Percentiles rank a stretch among this genome's conserved stretches.
Conservation (phyloP, 73 alveolate species). For the Tetrahymena malaccensis region DNA sequence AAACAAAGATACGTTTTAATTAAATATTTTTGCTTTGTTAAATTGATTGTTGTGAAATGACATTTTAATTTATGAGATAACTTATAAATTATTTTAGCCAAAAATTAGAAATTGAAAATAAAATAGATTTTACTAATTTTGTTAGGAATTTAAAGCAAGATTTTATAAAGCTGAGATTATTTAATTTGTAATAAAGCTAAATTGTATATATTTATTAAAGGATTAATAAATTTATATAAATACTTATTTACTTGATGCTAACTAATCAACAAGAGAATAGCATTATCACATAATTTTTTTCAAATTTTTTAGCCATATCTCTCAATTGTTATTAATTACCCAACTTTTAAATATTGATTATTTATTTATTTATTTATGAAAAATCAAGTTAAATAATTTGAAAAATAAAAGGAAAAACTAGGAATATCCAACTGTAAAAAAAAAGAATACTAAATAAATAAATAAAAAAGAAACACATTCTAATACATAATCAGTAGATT, state of each 20-base stretch:
- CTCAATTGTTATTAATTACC: neutral
- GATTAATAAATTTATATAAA: too few relatives aligned
- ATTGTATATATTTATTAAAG: too few relatives aligned
- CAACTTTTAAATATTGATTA: neutral
- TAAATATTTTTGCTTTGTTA: too few relatives aligned
- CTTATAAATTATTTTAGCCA: too few relatives aligned
- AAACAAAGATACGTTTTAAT: too few relatives aligned
- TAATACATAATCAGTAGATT: neutral
- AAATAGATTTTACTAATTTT: too few relatives aligned
- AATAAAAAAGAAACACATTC: neutral
- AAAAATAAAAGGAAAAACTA: neutral
- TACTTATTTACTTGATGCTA: neutral
- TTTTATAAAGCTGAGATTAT: too few relatives aligned
- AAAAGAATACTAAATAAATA: neutral
- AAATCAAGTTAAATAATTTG: neutral
- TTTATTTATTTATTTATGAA: neutral
- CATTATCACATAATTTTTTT: neutral
- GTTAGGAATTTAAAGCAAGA: too few relatives aligned
- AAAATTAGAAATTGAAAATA: too few relatives aligned
- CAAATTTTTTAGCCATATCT: neutral
- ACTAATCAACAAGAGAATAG: neutral
- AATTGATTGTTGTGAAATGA: too few relatives aligned
- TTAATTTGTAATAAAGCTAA: too few relatives aligned
- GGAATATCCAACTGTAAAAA: neutral
- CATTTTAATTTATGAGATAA: too few relatives aligned